Conservation (phyloP, 2,329 filamentous ascomycete genomes). For the Hymenoscyphus fraxineus region DNA sequence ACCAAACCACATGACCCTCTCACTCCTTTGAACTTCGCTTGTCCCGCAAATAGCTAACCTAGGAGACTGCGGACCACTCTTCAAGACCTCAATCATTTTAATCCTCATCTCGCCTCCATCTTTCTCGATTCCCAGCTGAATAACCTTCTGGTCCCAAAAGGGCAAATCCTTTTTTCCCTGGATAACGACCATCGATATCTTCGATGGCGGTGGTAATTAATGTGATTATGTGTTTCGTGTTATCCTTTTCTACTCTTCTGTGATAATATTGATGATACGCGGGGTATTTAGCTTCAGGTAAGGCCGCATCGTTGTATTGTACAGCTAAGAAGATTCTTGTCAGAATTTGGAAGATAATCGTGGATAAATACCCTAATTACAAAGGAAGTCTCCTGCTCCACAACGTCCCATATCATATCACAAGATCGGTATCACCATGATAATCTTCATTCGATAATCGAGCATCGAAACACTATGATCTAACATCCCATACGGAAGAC, state of each 20-base stretch:
- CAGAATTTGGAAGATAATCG: background rate
- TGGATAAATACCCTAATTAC: background rate
- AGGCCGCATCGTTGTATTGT: background rate
- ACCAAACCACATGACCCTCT: no score
- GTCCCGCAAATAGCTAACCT: no score
- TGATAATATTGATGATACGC: background rate
- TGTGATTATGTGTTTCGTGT: background rate
- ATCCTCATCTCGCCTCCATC: background rate
- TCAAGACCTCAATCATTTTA: background rate
- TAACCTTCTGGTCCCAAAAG: background rate
- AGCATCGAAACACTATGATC: background rate
- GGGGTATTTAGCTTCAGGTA: background rate
- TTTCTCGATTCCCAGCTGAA: background rate
- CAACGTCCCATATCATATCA: background rate
- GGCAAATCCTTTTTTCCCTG: background rate
- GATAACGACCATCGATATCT: background rate
- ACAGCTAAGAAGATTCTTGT: background rate
- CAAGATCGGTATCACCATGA: background rate
- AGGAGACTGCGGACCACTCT: background rate
- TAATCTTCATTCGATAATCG: no score
- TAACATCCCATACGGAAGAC: no score
- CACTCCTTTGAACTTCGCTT: no score
- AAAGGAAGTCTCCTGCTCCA: slow-evolving; percentile 5
- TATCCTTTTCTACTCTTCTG: background rate
- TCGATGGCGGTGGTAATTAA: background rate